Evolutionary conservation across 345 rosid genomes (phyloP), one percentile per base, ranked within the genome.

Genomic region (Sisymbrium altissimum): DNA sequence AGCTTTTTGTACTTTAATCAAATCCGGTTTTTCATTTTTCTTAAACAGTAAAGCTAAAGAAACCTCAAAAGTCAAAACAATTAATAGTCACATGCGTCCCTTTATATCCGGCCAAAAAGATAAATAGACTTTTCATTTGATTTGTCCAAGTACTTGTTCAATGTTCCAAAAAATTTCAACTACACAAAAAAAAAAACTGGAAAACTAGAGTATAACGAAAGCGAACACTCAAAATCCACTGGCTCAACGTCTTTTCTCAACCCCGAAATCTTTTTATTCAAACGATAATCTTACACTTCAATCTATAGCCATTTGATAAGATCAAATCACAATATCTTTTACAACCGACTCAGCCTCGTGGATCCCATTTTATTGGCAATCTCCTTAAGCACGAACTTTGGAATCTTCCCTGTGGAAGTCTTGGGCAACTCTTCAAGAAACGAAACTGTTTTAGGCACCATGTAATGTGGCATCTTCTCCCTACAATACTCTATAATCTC

Each of bases 361-460:
- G 71, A 52, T 15, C 80, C 80, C 79, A 75, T 60, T 7, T 68
- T 81, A 81, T 40, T 53, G 3, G 58, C 75, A 18, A 79, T 79
- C 15, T 82, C 83, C 30, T 87, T 81, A 9, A 88, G 85, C 45
- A 78, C 76, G 58, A 71, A 79, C 79, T 88, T 85, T 78, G 81
- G 76, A 46, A 86, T 76, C 69, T 88, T 85, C 33, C 90, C 93
- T 0, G 93, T 88, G 0, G 93, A 85, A 27, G 89, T 88, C 69
- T 80, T 86, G 0, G 93, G 93, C 56, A 88, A 43, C 48, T 88
- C 90, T 0, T 83, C 83, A 45, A 38, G 63, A 35, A 88, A 79
- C 71, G 71, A 79, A 53, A 86, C 84, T 11, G 87, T 88, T 54
- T 85, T 88, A 1, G 93, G 93, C 27, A 86, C 88, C 93, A 86